Conservation (phyloP, 495 filamentous ascomycete genomes). For the Talaromyces stipitatus region DNA sequence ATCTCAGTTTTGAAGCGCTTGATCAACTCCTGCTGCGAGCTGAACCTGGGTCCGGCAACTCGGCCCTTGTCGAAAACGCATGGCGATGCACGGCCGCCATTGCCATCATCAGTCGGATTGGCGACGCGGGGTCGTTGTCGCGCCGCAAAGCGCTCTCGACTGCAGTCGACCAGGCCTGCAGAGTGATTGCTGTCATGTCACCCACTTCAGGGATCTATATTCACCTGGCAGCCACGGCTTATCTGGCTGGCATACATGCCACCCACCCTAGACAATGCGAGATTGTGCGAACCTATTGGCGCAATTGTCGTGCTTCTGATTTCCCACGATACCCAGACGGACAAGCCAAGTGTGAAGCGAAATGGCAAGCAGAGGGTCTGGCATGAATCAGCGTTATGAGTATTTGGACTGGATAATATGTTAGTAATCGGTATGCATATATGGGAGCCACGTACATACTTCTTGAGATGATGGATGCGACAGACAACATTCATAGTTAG, state of each 20-base stretch:
- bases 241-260: conserved; percentile 17
- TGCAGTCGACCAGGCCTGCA: conserved; percentile 18
- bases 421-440: not conserved
- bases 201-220: conserved; percentile 21
- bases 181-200: conserved; percentile 15
- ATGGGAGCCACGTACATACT: not conserved
- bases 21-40: conserved; percentile 14
- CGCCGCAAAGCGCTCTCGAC: conserved; percentile 9
- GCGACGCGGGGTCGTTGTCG: not conserved
- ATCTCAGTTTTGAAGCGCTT: conserved; percentile 17
- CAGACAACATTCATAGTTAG: not conserved
- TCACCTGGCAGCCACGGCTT: conserved; percentile 20
- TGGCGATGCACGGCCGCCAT: conserved; percentile 22
- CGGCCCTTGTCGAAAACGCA: conserved; percentile 15
- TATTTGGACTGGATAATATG: not conserved
- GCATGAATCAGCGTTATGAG: conserved; percentile 1
- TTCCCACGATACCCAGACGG: conserved; percentile 25
- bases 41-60: conserved; percentile 8
- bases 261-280: conserved; percentile 16
- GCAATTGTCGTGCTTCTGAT: conserved; percentile 18
- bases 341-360: conserved; percentile 19
- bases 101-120: conserved; percentile 14
- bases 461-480: too few relatives aligned
- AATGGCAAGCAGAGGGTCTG: conserved; percentile 13
- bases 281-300: conserved; percentile 19